These are phyloP conservation scores for Wolfiporia cocos DNA, from an alignment of 1,284 basidiomycete species.

Conservation along the genomic window DNA sequence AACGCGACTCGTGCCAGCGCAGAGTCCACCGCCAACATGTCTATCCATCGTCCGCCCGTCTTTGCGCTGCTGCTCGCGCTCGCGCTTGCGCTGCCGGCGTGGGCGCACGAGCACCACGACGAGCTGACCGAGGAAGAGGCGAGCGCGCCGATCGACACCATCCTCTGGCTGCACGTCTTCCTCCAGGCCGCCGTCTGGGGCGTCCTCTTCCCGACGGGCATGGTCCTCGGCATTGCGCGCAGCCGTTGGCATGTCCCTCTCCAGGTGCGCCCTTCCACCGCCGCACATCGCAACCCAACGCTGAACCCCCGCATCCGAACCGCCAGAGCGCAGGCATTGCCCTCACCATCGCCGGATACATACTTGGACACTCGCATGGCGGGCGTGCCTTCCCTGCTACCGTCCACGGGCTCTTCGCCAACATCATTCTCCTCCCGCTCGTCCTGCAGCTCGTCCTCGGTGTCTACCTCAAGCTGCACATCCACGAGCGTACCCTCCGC, in stretches of 20 bases:
- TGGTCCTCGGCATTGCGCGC: constrained; percentile 79
- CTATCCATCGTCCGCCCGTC: not conserved
- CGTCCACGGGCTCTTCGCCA: constrained; percentile 67
- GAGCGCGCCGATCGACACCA: constrained; percentile 66
- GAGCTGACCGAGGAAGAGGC: constrained; percentile 57
- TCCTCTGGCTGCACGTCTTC: constrained; percentile 77
- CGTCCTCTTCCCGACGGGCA: constrained; percentile 78
- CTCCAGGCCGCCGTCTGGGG: constrained; percentile 78
- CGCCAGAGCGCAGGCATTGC: constrained; percentile 62
- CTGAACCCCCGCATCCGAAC: too few species aligned
- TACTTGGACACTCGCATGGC: constrained; percentile 78
- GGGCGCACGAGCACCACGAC: constrained; percentile 58
- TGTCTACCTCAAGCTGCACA: constrained; percentile 90
- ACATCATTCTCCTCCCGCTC: constrained; percentile 64
- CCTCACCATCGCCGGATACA: constrained; percentile 65
- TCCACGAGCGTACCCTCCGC: constrained; percentile 74
- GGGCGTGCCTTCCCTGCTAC: constrained; percentile 70
- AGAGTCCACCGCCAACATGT: too few species aligned
- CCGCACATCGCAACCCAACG: too few species aligned
- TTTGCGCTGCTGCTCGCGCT: not conserved
- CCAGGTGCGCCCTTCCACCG: constrained; percentile 46
- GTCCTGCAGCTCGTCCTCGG: constrained; percentile 68
- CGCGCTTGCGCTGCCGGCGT: constrained; percentile 12
- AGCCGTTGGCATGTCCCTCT: constrained; percentile 85
- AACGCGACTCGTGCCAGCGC: too few species aligned